phyloP scores from a whole-genome alignment of 352 stramenopile species.

The Phytophthora tentaculata region DNA sequence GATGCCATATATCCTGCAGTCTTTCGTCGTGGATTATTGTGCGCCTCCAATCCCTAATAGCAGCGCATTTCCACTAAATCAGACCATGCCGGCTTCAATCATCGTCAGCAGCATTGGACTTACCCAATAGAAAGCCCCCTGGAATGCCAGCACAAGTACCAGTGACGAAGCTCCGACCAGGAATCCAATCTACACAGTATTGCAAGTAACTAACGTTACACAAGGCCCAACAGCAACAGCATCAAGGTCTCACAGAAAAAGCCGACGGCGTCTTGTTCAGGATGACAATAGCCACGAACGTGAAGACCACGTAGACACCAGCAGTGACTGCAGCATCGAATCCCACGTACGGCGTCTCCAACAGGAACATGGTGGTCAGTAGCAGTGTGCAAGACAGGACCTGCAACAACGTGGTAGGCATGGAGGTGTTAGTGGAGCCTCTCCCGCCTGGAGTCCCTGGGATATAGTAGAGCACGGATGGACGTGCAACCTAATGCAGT shows the following conservation, averaged over 20 bases:
- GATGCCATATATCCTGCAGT: constrained; percentile 56
- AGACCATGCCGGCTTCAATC: no score
- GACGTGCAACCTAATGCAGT: constrained; percentile 16
- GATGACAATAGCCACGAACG: constrained; percentile 78
- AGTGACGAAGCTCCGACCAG: constrained; percentile 71
- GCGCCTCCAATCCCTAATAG: constrained; percentile 47
- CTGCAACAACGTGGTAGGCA: no score
- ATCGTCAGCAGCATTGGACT: no score
- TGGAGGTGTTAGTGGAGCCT: constrained; percentile 10
- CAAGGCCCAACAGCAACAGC: constrained; percentile 1
- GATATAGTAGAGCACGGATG: constrained; percentile 2
- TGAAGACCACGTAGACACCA: constrained; percentile 65
- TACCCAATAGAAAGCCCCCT: constrained; percentile 79
- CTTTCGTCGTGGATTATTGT: constrained; percentile 35
- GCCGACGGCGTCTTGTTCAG: constrained; percentile 84
- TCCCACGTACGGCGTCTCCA: constrained; percentile 73
- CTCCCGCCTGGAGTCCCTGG: constrained; percentile 9
- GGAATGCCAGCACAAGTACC: constrained; percentile 71
- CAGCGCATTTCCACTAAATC: no score
- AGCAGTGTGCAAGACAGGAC: constrained; percentile 65
- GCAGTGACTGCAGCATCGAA: constrained; percentile 74
- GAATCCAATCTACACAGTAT: constrained; percentile 64
- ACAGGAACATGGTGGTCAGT: constrained; percentile 71
- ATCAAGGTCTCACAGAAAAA: constrained; percentile 58
- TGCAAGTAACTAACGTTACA: no score